Evolutionary conservation across 1,284 basidiomycete species (phyloP).

Genomic region (Melampsora larici-populina): DNA sequence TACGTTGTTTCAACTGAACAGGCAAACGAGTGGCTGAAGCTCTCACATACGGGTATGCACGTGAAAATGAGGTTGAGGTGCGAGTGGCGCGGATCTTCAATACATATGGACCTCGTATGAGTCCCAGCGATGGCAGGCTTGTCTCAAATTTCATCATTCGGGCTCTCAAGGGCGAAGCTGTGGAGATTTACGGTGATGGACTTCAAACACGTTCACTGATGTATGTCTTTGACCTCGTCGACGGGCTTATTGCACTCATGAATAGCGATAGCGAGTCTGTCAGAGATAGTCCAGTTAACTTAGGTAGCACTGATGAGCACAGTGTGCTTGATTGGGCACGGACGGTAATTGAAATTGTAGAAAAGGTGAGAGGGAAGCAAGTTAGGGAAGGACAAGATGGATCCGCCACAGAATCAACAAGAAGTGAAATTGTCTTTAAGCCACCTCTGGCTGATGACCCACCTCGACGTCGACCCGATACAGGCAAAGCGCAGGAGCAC

Average conservation of each 20-base stretch:
- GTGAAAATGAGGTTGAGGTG: slow-evolving; percentile 90
- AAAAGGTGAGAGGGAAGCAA: slow-evolving; percentile 80
- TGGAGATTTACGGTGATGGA: slow-evolving; percentile 96
- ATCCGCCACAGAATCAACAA: neutral
- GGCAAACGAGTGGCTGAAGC: slow-evolving; percentile 91
- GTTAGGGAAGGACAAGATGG: slow-evolving; percentile 49
- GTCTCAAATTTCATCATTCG: slow-evolving; percentile 98
- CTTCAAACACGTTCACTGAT: slow-evolving; percentile 88
- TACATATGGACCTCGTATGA: slow-evolving; percentile 67
- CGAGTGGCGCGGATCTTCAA: slow-evolving; percentile 96
- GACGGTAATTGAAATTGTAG: slow-evolving; percentile 62
- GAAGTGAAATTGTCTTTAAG: slow-evolving; percentile 48
- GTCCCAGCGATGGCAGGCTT: slow-evolving; percentile 90
- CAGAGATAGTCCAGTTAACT: slow-evolving; percentile 70
- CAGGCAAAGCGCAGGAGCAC: slow-evolving; percentile 77
- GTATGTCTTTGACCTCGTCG: slow-evolving; percentile 64
- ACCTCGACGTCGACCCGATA: slow-evolving; percentile 87
- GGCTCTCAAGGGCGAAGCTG: slow-evolving; percentile 86
- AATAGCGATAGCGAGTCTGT: slow-evolving; percentile 64
- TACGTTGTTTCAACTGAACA: slow-evolving; percentile 45
- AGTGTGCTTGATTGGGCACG: slow-evolving; percentile 64
- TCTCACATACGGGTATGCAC: slow-evolving; percentile 86
- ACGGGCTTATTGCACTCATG: slow-evolving; percentile 54
- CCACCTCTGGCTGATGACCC: slow-evolving; percentile 71
- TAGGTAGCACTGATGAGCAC: slow-evolving; percentile 90